Conservation (phyloP, 1,284 basidiomycete genomes). For the Ganoderma resinaceum region DNA sequence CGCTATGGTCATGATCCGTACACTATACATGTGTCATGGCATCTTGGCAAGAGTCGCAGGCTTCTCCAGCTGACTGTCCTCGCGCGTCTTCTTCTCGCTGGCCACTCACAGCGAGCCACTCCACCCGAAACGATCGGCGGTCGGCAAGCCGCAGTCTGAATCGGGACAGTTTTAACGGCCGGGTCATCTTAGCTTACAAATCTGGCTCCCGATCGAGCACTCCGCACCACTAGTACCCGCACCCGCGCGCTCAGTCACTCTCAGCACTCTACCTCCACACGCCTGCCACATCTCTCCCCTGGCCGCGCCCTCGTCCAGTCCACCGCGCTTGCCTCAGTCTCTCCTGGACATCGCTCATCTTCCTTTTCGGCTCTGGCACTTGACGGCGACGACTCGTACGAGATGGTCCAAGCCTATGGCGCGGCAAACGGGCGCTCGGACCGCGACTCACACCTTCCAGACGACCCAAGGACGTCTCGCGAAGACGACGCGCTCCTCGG, state of each 20-base stretch:
- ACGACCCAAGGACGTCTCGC: slow-evolving; percentile 28
- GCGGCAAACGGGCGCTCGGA: slow-evolving; percentile 41
- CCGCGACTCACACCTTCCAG: slow-evolving; percentile 23
- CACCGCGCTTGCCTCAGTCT: slow-evolving; percentile 22
- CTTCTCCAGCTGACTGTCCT: not conserved
- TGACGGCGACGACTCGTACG: slow-evolving; percentile 45
- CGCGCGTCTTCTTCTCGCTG: not conserved
- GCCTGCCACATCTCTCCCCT: slow-evolving; percentile 7
- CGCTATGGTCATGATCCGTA: not conserved
- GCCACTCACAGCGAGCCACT: not conserved
- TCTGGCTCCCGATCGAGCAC: slow-evolving; percentile 22
- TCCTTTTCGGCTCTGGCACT: slow-evolving; percentile 25
- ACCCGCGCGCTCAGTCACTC: slow-evolving; percentile 19
- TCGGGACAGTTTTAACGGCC: not conserved
- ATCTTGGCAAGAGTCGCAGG: not conserved
- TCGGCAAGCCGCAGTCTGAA: not conserved
- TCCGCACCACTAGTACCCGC: too few relatives aligned
- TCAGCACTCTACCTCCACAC: slow-evolving; percentile 18
- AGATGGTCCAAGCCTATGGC: slow-evolving; percentile 74
- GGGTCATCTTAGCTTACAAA: slow-evolving; percentile 26
- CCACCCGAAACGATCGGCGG: not conserved
- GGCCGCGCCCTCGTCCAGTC: slow-evolving; percentile 21
- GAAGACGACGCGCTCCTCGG: slow-evolving; percentile 62
- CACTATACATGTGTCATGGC: not conserved
- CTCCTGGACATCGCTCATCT: slow-evolving; percentile 18